Evolutionary conservation across 2,329 filamentous ascomycete species (phyloP).

Genomic region (Pseudonectria foliicola): DNA sequence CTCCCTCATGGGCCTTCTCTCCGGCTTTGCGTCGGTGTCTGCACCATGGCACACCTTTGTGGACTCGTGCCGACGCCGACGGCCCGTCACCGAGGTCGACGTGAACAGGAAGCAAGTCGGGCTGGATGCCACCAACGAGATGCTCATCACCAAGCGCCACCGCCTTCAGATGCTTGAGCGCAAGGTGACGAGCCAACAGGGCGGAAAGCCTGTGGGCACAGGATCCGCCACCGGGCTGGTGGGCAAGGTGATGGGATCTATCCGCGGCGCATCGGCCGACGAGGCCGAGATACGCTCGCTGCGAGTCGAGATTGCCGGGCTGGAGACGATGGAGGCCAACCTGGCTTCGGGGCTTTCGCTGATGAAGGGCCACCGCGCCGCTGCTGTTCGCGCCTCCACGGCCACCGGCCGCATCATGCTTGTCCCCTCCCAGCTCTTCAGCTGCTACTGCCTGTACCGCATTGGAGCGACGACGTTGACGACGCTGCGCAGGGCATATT

Average conservation of each 20-base stretch:
- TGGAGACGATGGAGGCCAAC: slow-evolving; percentile 72
- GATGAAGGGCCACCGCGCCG: slow-evolving; percentile 55
- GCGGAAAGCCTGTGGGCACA: slow-evolving; percentile 13
- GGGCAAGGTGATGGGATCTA: slow-evolving; percentile 64
- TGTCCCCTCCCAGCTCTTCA: slow-evolving; percentile 60
- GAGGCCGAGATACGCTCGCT: slow-evolving; percentile 53
- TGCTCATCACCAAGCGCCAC: slow-evolving; percentile 69
- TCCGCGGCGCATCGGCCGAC: slow-evolving; percentile 58
- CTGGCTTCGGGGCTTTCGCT: slow-evolving; percentile 58
- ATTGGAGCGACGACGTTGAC: slow-evolving; percentile 66
- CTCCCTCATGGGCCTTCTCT: slow-evolving; percentile 78
- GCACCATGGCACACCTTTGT: slow-evolving; percentile 80
- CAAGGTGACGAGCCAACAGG: slow-evolving; percentile 38
- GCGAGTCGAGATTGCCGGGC: slow-evolving; percentile 68
- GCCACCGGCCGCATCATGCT: slow-evolving; percentile 57
- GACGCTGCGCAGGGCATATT: slow-evolving; percentile 50
- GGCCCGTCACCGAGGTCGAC: slow-evolving; percentile 64
- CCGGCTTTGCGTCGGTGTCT: slow-evolving; percentile 82
- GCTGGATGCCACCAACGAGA: slow-evolving; percentile 69
- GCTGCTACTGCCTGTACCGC: slow-evolving; percentile 78
- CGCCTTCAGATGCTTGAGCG: slow-evolving; percentile 63
- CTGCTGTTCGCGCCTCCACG: slow-evolving; percentile 61
- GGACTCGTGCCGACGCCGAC: slow-evolving; percentile 42
- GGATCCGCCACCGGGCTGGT: slow-evolving; percentile 48
- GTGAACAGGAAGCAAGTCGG: slow-evolving; percentile 72